Conservation (phyloP, 2,329 filamentous ascomycete genomes). For the Colletotrichum sidae region DNA sequence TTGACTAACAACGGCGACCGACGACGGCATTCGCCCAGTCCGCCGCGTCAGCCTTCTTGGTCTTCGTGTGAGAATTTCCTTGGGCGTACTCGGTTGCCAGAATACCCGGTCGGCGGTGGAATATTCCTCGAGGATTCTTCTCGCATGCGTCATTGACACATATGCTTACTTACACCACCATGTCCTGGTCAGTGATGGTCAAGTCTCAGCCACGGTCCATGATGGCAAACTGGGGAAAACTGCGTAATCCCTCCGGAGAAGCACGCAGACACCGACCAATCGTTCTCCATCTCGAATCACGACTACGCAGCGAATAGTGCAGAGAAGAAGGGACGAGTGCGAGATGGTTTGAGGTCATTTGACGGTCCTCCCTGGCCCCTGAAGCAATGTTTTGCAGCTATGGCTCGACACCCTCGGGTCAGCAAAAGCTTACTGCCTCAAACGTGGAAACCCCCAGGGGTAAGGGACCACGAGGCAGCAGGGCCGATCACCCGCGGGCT, state of each 20-base stretch:
- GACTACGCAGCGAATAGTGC: slow-evolving; percentile 19
- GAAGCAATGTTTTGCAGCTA: slow-evolving; percentile 22
- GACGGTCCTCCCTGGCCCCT: slow-evolving; percentile 15
- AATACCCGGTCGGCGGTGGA: slow-evolving; percentile 16
- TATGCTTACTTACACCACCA: slow-evolving; percentile 12
- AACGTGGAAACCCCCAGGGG: slow-evolving; percentile 19
- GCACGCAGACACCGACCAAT: slow-evolving; percentile 10
- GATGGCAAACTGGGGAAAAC: neutral
- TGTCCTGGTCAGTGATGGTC: slow-evolving; percentile 10
- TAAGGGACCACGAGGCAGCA: slow-evolving; percentile 24
- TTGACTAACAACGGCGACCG: slow-evolving; percentile 10
- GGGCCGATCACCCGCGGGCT: slow-evolving; percentile 20
- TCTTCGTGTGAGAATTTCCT: neutral
- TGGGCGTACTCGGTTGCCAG: slow-evolving; percentile 4
- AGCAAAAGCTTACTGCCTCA: slow-evolving; percentile 27
- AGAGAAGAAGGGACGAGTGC: slow-evolving; percentile 20
- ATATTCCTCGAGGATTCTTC: neutral
- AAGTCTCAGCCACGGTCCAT: neutral
- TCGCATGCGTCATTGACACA: neutral
- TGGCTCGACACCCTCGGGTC: slow-evolving; percentile 1
- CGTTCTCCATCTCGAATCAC: slow-evolving; percentile 11
- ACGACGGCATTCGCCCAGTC: slow-evolving; percentile 16
- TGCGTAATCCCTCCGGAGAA: slow-evolving; percentile 7
- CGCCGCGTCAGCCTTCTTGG: slow-evolving; percentile 7
- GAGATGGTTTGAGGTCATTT: slow-evolving; percentile 27